Percentiles rank a stretch among this genome's conserved stretches.
Evolutionary conservation across 2,329 filamentous ascomycete species (phyloP).

Genomic region (Venturia nashicola): DNA sequence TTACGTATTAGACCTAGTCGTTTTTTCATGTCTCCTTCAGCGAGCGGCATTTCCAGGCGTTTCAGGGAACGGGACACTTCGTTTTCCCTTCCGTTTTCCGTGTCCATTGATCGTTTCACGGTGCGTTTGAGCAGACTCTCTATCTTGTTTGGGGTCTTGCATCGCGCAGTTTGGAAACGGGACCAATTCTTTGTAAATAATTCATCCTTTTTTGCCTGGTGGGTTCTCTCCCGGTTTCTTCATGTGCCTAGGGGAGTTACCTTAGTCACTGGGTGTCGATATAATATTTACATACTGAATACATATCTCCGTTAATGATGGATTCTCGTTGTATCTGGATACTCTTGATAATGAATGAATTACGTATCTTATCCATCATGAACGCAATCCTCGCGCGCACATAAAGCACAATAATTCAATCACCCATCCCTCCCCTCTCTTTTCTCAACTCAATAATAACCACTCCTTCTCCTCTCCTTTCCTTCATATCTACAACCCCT

Average conservation of each 20-base stretch:
- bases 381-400: no score
- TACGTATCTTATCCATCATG: no score
- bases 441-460: no score
- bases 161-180: not conserved
- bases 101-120: not conserved
- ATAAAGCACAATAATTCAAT: no score
- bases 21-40: not conserved
- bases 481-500: no score
- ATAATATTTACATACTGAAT: not conserved
- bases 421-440: no score
- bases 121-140: not conserved
- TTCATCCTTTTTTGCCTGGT: not conserved
- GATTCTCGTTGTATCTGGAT: no score
- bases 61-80: not conserved
- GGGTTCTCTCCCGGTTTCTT: not conserved
- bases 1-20: constrained; percentile 40
- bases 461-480: no score
- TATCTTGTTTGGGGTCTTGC: not conserved
- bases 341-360: no score
- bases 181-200: not conserved
- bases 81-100: not conserved
- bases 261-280: not conserved
- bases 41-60: not conserved
- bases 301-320: not conserved
- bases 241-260: not conserved